Conservation (phyloP, 2,329 filamentous ascomycete genomes). For the Alternaria atra region DNA sequence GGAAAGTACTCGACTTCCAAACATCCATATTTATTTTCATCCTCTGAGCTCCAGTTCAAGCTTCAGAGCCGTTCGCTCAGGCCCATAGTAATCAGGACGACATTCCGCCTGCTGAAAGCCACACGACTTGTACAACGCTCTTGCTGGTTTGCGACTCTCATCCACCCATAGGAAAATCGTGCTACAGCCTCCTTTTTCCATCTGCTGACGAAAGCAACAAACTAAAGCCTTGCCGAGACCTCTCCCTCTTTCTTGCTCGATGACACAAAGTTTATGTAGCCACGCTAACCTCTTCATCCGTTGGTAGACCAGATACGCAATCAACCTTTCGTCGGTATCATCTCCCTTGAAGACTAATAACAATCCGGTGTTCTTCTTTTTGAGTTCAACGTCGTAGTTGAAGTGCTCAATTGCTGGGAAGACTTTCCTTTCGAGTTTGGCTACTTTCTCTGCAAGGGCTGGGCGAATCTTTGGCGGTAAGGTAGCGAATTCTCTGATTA, state of each 20-base stretch:
- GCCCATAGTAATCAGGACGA: slow-evolving; percentile 61
- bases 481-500: slow-evolving; percentile 25
- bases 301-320: slow-evolving; percentile 54
- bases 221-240: slow-evolving; percentile 59
- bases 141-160: slow-evolving; percentile 56
- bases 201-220: slow-evolving; percentile 53
- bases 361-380: slow-evolving; percentile 60
- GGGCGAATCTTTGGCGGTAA: slow-evolving; percentile 32
- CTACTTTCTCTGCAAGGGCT: slow-evolving; percentile 29
- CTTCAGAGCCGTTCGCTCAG: slow-evolving; percentile 56
- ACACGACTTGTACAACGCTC: slow-evolving; percentile 55
- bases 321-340: slow-evolving; percentile 34
- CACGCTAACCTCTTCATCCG: slow-evolving; percentile 49
- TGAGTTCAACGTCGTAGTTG: slow-evolving; percentile 57
- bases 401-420: slow-evolving; percentile 63
- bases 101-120: slow-evolving; percentile 59
- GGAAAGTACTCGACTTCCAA: background rate
- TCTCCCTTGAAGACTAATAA: slow-evolving; percentile 43
- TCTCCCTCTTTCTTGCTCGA: slow-evolving; percentile 56
- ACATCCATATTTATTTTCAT: slow-evolving; percentile 11
- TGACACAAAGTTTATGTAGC: slow-evolving; percentile 63
- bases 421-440: slow-evolving; percentile 58
- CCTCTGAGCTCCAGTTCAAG: slow-evolving; percentile 24
- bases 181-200: slow-evolving; percentile 58
- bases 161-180: slow-evolving; percentile 63